phyloP scores from a whole-genome alignment of 1,284 basidiomycete species.

The Tilletia indica region DNA sequence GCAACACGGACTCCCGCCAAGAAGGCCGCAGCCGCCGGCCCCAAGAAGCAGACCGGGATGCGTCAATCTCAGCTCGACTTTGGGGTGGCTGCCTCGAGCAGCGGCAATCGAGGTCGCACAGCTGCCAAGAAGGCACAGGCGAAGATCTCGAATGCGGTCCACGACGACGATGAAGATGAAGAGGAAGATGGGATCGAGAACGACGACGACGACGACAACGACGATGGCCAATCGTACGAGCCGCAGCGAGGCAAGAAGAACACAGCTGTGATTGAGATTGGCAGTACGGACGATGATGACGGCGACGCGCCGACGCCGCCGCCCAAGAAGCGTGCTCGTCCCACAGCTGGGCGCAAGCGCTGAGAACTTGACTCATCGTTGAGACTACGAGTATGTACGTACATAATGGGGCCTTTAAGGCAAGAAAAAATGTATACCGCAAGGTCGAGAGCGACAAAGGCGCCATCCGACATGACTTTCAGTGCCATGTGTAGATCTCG shows the following conservation, averaged over 20 bases:
- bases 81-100: background rate
- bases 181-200: slow-evolving; percentile 20
- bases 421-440: too few species aligned
- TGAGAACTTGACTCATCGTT: background rate
- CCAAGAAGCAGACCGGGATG: background rate
- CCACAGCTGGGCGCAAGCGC: background rate
- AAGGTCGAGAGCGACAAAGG: too few species aligned
- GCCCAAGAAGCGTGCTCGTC: background rate
- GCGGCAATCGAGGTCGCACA: background rate
- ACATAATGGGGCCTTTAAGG: too few species aligned
- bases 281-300: slow-evolving; percentile 1
- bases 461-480: too few species aligned
- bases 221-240: slow-evolving; percentile 17
- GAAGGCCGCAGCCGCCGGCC: background rate
- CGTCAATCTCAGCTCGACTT: background rate
- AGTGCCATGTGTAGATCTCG: too few species aligned
- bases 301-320: background rate
- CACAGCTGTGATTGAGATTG: slow-evolving; percentile 15
- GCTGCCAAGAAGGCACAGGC: slow-evolving; percentile 20
- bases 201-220: slow-evolving; percentile 26
- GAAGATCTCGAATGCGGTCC: slow-evolving; percentile 33
- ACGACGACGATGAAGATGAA: slow-evolving; percentile 24
- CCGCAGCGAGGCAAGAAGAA: background rate
- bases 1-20: background rate
- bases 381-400: too few species aligned